Percentiles rank a stretch among this genome's conserved stretches.
Conservation (phyloP, 1,284 basidiomycete species). For the Fomitopsis pinicola region DNA sequence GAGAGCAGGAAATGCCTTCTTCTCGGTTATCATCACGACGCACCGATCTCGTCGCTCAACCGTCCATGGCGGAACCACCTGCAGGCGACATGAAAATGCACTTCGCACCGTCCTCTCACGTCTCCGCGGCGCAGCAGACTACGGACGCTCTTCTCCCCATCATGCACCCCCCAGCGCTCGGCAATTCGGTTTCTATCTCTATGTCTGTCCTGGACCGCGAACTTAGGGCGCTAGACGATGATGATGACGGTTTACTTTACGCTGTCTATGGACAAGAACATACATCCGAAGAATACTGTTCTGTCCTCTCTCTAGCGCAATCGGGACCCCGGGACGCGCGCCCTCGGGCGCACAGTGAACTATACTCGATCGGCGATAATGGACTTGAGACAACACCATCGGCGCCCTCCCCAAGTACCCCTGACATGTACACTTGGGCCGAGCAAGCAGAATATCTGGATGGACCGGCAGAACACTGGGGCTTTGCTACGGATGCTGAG, state of each 20-base stretch:
- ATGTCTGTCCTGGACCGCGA: neutral
- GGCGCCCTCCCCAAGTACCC: neutral
- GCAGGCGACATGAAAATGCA: neutral
- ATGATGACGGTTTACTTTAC: conserved; percentile 1
- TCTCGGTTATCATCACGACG: neutral
- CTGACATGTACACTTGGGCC: neutral
- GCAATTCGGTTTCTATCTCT: neutral
- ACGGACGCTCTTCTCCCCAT: no score
- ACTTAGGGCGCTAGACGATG: conserved; percentile 5
- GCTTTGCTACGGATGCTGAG: neutral
- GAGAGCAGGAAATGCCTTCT: neutral
- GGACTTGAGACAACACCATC: neutral
- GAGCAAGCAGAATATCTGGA: neutral
- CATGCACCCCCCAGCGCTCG: neutral
- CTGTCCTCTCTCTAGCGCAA: neutral
- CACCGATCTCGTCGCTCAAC: neutral
- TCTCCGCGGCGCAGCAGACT: neutral
- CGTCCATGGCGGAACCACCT: neutral
- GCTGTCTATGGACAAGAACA: neutral
- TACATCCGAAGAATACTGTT: neutral
- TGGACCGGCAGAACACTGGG: no score
- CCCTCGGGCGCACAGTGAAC: neutral
- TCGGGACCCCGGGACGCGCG: neutral
- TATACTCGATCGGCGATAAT: neutral
- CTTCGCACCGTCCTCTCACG: neutral